Evolutionary conservation across 225 moss, liverwort and hornwort genomes (phyloP).

Genomic region (Polytrichum commune): DNA sequence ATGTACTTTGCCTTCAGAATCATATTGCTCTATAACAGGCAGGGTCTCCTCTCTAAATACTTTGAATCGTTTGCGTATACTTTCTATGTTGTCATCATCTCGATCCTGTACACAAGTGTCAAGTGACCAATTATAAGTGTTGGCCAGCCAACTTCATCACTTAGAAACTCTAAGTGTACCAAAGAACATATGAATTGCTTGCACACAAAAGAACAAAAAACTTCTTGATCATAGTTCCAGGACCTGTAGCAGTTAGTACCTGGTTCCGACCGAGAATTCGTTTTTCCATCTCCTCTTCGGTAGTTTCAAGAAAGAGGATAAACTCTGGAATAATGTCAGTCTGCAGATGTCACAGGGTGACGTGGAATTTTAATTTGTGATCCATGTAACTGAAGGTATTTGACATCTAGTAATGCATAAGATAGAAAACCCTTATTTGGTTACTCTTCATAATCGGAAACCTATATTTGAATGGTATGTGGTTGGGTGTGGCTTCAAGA

Average conservation of each 20-base stretch:
- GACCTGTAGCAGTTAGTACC: slow-evolving; percentile 27
- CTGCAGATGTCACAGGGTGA: slow-evolving; percentile 30
- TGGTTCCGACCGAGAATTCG: slow-evolving; percentile 80
- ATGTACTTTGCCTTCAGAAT: slow-evolving; percentile 67
- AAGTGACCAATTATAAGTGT: too few species aligned
- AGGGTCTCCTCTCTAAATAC: slow-evolving; percentile 81
- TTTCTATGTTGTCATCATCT: slow-evolving; percentile 89
- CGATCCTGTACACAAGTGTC: slow-evolving; percentile 55
- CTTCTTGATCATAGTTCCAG: too few species aligned
- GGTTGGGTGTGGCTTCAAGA: too few species aligned
- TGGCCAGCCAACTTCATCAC: too few species aligned
- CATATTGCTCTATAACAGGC: slow-evolving; percentile 83
- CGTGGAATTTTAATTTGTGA: background rate
- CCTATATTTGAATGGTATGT: too few species aligned
- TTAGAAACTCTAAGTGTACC: too few species aligned
- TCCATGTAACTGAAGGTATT: background rate
- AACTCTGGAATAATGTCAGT: slow-evolving; percentile 83
- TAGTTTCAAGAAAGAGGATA: slow-evolving; percentile 85
- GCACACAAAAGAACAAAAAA: too few species aligned
- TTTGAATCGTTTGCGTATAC: slow-evolving; percentile 83
- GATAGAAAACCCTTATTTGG: too few species aligned
- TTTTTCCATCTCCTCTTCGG: slow-evolving; percentile 78
- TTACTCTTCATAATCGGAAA: too few species aligned
- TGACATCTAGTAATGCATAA: background rate
- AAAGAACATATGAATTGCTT: too few species aligned